Conservation (phyloP, 225 moss, liverwort and hornwort species). For the Straminergon stramineum region DNA sequence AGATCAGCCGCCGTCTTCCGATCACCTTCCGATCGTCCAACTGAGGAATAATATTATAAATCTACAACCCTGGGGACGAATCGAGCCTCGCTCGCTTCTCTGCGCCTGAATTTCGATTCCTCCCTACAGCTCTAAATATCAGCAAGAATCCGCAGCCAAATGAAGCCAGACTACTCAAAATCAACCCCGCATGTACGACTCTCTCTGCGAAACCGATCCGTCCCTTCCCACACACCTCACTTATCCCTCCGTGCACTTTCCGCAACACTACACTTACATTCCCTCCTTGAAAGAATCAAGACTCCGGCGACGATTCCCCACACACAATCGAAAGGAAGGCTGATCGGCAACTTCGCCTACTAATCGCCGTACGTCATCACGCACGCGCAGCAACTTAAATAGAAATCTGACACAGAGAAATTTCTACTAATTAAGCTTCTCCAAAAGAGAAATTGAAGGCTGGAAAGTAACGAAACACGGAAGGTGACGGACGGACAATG, state of each 20-base stretch:
- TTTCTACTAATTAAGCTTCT: neutral
- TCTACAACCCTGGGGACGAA: neutral
- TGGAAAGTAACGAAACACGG: neutral
- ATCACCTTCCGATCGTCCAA: neutral
- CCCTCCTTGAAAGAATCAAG: neutral
- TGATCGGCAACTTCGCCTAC: conserved; percentile 1
- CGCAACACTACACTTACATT: neutral
- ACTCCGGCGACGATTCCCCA: neutral
- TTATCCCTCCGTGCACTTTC: neutral
- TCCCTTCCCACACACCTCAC: neutral
- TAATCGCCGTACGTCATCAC: neutral
- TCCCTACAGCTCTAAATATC: neutral
- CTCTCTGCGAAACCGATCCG: neutral
- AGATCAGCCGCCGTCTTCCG: neutral
- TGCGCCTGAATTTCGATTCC: neutral
- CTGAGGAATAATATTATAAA: neutral
- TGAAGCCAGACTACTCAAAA: neutral
- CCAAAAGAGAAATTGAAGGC: neutral
- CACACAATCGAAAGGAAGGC: neutral
- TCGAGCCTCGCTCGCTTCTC: neutral
- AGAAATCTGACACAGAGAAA: neutral
- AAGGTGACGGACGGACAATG: neutral
- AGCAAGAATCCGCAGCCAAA: neutral
- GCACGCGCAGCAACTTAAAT: neutral
- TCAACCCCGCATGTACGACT: too few relatives aligned